A percentile compares a stretch with the other conserved stretches of the same genome.
phyloP scores from a whole-genome alignment of 768 basidiomycete species.

The Tricholoma furcatifolium region DNA sequence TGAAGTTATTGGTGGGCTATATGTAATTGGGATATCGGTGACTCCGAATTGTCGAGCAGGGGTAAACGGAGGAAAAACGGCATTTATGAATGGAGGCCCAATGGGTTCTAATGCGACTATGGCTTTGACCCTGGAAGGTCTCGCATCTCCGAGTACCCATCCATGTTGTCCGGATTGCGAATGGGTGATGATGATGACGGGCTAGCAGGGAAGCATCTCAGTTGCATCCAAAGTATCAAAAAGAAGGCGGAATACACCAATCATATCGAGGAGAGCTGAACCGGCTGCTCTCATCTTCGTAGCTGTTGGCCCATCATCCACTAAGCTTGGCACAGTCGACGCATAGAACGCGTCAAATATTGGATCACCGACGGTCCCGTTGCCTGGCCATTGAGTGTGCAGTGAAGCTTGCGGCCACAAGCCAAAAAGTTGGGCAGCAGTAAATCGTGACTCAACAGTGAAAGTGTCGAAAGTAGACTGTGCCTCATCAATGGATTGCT shows the following conservation, averaged over 20 bases:
- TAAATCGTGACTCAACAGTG: conserved; percentile 40
- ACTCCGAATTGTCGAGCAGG: conserved; percentile 45
- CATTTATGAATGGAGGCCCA: conserved; percentile 48
- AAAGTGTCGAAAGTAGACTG: conserved; percentile 27
- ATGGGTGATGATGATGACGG: conserved; percentile 47
- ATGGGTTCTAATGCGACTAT: conserved; percentile 50
- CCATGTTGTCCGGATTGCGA: conserved; percentile 50
- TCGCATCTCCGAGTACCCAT: conserved; percentile 47
- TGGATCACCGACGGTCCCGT: conserved; percentile 44
- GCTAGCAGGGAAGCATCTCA: conserved; percentile 25
- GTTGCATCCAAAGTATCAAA: background rate
- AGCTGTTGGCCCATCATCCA: conserved; percentile 33
- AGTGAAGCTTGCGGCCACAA: conserved; percentile 46
- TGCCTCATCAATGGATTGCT: conserved; percentile 35
- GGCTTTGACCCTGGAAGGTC: conserved; percentile 42
- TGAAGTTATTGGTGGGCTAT: conserved; percentile 39
- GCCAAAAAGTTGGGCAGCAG: conserved; percentile 35
- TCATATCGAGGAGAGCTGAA: conserved; percentile 40
- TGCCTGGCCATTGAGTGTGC: conserved; percentile 55
- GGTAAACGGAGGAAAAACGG: conserved; percentile 34
- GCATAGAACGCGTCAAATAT: conserved; percentile 45
- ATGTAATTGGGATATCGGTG: conserved; percentile 46
- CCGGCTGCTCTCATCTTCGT: conserved; percentile 41
- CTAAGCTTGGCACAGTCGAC: conserved; percentile 39
- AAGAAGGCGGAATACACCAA: conserved; percentile 36